Base-by-base conservation (phyloP, 2,329 filamentous ascomycete genomes). In the Claviceps pazoutovae region DNA sequence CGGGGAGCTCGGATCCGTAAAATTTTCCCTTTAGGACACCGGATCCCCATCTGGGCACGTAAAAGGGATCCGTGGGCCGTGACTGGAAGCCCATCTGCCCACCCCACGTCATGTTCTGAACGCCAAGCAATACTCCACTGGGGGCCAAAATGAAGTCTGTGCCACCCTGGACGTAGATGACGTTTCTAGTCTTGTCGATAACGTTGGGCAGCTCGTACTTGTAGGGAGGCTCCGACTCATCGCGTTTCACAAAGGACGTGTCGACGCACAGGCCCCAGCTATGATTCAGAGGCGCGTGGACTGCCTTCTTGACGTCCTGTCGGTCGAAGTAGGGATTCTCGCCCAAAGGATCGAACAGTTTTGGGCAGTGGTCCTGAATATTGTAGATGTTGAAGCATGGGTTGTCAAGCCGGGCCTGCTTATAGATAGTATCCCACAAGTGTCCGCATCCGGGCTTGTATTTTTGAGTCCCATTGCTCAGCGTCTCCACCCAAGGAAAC, bases 71-170 rank as follows among this genome's bases (percentile, higher is more conserved):
- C 1, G 62, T 63, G 0, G 86, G 86, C 0, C 68, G 65, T 1
- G 65, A 62, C 56, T 82, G 76, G 71, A 91, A 90, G 0, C 86
- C 87, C 49, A 84, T 78, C 44, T 73, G 64, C 4, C 85, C 86
- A 53, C 79, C 79, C 80, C 82, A 91, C 0, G 84, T 89, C 81
- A 90, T 87, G 69, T 89, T 89, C 62, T 91, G 86, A 53, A 90
- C 82, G 1, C 76, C 75, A 6, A 88, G 70, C 1, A 91, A 71
- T 0, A 84, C 84, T 16, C 85, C 86, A 62, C 86, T 84, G 59
- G 74, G 71, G 23, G 83, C 70, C 9, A 88, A 73, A 54, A 86
- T 74, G 61, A 76, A 85, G 66, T 89, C 87, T 11, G 84, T 74
- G 48, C 76, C 69, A 11, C 85, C 87, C 60, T 90, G 85, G 2